These are phyloP conservation scores for Monosiga brevicollis DNA, from an alignment of 78 protist genomes.

Conservation along the genomic window DNA sequence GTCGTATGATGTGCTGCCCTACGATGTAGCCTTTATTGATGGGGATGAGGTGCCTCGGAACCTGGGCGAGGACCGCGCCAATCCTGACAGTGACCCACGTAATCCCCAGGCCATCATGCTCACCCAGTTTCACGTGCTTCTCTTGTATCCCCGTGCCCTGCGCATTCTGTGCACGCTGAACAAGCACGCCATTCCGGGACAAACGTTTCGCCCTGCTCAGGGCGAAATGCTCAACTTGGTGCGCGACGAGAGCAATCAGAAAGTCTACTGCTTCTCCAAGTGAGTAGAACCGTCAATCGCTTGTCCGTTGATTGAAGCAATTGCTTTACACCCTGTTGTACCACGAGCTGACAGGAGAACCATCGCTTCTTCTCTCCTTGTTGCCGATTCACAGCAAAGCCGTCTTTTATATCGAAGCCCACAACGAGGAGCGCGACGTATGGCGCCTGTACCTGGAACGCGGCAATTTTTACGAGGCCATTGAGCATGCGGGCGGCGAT, in stretches of 20 bases:
- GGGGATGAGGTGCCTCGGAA: no score
- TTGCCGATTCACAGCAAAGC: background rate
- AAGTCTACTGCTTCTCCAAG: no score
- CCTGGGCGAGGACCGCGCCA: conserved; percentile 6
- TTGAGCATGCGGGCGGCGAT: conserved; percentile 3
- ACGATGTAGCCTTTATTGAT: no score
- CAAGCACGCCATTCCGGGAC: no score
- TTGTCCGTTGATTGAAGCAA: no score
- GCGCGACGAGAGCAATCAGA: no score
- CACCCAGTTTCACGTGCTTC: conserved; percentile 54
- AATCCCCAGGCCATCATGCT: conserved; percentile 38
- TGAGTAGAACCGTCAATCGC: no score
- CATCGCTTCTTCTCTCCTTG: no score
- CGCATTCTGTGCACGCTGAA: conserved; percentile 45
- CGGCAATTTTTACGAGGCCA: conserved; percentile 11
- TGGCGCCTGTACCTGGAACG: background rate
- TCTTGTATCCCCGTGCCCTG: conserved; percentile 41
- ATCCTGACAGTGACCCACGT: conserved; percentile 54
- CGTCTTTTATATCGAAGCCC: background rate
- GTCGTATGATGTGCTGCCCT: background rate
- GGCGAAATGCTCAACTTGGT: no score
- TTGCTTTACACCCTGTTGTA: no score
- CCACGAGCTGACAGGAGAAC: no score
- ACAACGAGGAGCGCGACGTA: background rate
- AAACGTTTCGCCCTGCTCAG: no score